Percentiles rank a stretch among this genome's conserved stretches.
Evolutionary conservation across 306 rosid genomes (phyloP).

Genomic region (Trifolium repens): DNA sequence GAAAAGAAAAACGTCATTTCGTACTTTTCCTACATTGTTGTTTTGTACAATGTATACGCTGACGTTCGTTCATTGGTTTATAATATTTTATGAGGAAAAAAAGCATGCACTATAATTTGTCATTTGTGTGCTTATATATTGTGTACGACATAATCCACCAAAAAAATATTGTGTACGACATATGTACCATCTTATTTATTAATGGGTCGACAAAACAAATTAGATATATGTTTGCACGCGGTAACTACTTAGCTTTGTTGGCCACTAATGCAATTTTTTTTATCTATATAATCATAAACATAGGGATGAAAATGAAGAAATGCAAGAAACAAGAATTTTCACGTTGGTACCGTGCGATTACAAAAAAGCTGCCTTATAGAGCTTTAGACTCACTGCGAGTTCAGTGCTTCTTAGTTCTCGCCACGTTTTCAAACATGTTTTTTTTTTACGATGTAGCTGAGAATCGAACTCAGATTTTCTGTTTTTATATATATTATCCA

Average conservation of each 20-base stretch:
- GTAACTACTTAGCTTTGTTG: slow-evolving; percentile 30
- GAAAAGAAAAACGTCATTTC: neutral
- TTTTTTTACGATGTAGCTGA: too few relatives aligned
- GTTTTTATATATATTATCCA: too few relatives aligned
- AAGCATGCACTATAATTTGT: slow-evolving; percentile 29
- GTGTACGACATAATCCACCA: slow-evolving; percentile 14
- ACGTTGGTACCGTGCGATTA: neutral
- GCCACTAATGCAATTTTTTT: slow-evolving; percentile 34
- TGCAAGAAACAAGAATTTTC: neutral
- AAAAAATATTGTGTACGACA: slow-evolving; percentile 42
- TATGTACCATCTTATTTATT: slow-evolving; percentile 42
- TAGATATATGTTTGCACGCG: slow-evolving; percentile 38
- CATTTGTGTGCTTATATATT: neutral
- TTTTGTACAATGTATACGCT: neutral
- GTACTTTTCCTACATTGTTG: neutral
- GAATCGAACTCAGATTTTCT: too few relatives aligned
- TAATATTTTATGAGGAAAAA: neutral
- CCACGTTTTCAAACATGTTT: neutral
- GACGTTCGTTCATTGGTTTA: slow-evolving; percentile 7
- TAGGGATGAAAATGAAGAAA: neutral
- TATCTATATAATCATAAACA: neutral
- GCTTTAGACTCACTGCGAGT: neutral
- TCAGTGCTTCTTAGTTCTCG: neutral
- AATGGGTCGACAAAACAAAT: slow-evolving; percentile 14
- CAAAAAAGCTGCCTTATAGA: neutral